Evolutionary conservation across 2,329 filamentous ascomycete species (phyloP).

Genomic region (Phialophora expanda): DNA sequence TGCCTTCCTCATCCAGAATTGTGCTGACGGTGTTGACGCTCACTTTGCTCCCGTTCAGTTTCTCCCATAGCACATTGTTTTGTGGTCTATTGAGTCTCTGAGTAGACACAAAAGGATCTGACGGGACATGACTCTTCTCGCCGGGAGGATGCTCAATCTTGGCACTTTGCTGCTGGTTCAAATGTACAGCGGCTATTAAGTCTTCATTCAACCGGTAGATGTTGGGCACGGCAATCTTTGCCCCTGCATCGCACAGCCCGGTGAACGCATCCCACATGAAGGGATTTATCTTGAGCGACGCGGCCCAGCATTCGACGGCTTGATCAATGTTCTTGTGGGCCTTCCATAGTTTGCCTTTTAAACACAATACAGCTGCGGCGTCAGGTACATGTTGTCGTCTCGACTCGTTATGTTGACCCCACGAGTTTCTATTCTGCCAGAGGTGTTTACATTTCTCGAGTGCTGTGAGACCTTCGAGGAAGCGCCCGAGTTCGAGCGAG

Average conservation of each 20-base stretch:
- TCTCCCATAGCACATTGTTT: slow-evolving; percentile 54
- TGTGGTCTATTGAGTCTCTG: slow-evolving; percentile 45
- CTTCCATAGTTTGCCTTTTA: slow-evolving; percentile 86
- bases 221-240: slow-evolving; percentile 76
- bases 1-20: slow-evolving; percentile 35
- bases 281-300: slow-evolving; percentile 85
- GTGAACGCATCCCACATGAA: slow-evolving; percentile 99
- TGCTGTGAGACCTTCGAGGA: slow-evolving; percentile 79
- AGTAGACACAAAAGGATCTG: slow-evolving; percentile 52
- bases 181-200: slow-evolving; percentile 58
- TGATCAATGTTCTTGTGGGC: slow-evolving; percentile 80
- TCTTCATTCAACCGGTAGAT: slow-evolving; percentile 79
- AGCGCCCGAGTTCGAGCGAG: slow-evolving; percentile 77
- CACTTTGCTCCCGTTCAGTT: slow-evolving; percentile 54
- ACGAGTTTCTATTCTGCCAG: slow-evolving; percentile 76
- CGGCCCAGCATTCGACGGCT: slow-evolving; percentile 84
- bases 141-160: slow-evolving; percentile 41
- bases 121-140: slow-evolving; percentile 47
- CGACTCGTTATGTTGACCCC: slow-evolving; percentile 81
- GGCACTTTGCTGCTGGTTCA: slow-evolving; percentile 37
- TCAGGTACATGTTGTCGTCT: slow-evolving; percentile 78
- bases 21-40: slow-evolving; percentile 43
- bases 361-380: slow-evolving; percentile 77
- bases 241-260: slow-evolving; percentile 78
- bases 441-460: slow-evolving; percentile 79